Base-by-base conservation (phyloP, 257 asterid genomes). In the Eucommia ulmoides region DNA sequence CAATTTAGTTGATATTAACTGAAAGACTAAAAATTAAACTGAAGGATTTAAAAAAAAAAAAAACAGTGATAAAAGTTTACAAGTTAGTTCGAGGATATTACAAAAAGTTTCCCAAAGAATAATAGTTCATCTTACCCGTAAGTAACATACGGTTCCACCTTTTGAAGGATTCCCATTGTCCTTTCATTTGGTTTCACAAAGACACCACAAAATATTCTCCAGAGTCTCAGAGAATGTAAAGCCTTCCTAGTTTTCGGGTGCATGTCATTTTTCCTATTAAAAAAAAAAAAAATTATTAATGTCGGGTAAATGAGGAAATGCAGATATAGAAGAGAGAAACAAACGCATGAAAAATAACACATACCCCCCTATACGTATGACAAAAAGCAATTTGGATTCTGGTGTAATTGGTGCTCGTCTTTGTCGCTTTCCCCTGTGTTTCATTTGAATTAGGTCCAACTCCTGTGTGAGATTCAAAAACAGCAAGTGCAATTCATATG, bases 111-210 rank as follows among this genome's bases (percentile, higher is more conserved):
- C n/a, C n/a, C n/a, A n/a, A n/a, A n/a, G n/a, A n/a, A n/a, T n/a
- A n/a, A n/a, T n/a, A n/a, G n/a, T n/a, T n/a, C n/a, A n/a, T n/a
- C 82, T 23, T 82, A 88, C 97, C 98, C 98, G 57, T 85, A 89
- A 45, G 98, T 82, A 25, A 89, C 73, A 50, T 63, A 89, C 45
- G 96, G 97, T 74, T 84, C 94, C 74, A 88, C 94, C 65, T 80
- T 82, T 55, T 54, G 72, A 73, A 89, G 71, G 33, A 70, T 61
- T 52, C 71, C 88, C 82, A 80, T 67, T 45, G 72, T 15, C 38
- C 71, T 76, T 20, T 64, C 75, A 61, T 66, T 68, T 49, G 80
- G 88, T 77, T 73, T 73, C 16, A 83, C 84, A 78, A 89, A 89
- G 22, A 85, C 96, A 22, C 96, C 98, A 55, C 46, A 65, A 62